These are phyloP conservation scores for Cercophora newfieldiana DNA, from an alignment of 495 filamentous ascomycete species.

Conservation along the genomic window DNA sequence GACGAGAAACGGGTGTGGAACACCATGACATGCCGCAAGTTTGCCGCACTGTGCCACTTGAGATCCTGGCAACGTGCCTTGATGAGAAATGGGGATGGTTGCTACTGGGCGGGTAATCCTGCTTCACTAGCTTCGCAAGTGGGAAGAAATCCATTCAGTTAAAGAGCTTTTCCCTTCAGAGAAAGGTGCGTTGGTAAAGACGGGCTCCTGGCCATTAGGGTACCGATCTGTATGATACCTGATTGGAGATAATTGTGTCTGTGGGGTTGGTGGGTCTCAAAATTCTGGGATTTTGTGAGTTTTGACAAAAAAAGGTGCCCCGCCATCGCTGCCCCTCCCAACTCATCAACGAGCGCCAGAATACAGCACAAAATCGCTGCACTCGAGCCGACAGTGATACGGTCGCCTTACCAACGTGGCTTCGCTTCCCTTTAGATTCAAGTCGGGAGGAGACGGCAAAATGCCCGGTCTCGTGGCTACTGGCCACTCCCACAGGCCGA, in stretches of 20 bases:
- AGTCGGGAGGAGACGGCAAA: constrained; percentile 69
- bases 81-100: too few relatives aligned
- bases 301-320: constrained; percentile 30
- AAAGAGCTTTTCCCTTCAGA: not conserved
- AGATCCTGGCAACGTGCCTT: too few relatives aligned
- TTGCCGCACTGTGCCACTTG: too few relatives aligned
- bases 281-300: not conserved
- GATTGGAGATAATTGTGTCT: not conserved
- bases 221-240: not conserved
- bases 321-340: constrained; percentile 30
- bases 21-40: too few relatives aligned
- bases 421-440: constrained; percentile 84
- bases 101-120: not conserved
- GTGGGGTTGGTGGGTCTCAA: not conserved
- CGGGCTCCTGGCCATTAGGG: not conserved
- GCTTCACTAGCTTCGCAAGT: not conserved
- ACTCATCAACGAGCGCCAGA: not conserved
- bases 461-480: constrained; percentile 58
- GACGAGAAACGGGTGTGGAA: too few relatives aligned
- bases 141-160: not conserved
- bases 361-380: not conserved
- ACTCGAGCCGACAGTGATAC: constrained; percentile 7
- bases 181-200: not conserved
- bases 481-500: constrained; percentile 83
- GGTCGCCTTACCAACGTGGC: constrained; percentile 46